phyloP scores from a whole-genome alignment of 257 asterid species.

The Solanum etuberosum region DNA sequence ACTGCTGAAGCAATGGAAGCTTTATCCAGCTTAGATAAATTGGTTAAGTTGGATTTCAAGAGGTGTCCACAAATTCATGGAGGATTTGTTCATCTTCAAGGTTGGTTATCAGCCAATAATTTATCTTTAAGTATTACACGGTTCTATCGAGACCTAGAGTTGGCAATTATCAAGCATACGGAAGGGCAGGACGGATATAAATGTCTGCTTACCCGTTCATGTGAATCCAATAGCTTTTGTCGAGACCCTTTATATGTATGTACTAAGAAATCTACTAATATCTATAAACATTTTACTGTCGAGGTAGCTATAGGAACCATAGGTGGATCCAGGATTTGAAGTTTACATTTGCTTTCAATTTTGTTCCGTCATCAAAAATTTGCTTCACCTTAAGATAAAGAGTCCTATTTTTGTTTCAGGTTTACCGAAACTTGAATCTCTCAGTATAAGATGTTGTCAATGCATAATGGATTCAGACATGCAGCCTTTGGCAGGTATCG shows the following conservation, averaged over 20 bases:
- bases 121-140: neutral
- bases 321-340: neutral
- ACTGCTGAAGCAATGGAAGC: slow-evolving; percentile 67
- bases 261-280: neutral
- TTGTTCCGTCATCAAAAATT: neutral
- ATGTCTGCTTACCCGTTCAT: neutral
- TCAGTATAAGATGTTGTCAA: slow-evolving; percentile 74
- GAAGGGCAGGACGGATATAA: neutral
- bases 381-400: neutral
- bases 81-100: slow-evolving; percentile 77
- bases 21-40: slow-evolving; percentile 51
- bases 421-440: slow-evolving; percentile 64
- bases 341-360: neutral
- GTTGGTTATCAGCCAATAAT: slow-evolving; percentile 16
- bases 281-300: neutral
- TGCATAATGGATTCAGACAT: slow-evolving; percentile 85
- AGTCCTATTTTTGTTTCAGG: slow-evolving; percentile 22
- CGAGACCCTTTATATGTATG: neutral
- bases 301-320: neutral
- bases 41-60: slow-evolving; percentile 75
- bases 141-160: neutral
- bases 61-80: slow-evolving; percentile 89
- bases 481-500: slow-evolving; percentile 64
- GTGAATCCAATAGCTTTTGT: neutral
- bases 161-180: neutral